A percentile compares a stretch with the other conserved stretches of the same genome.
Evolutionary conservation across 2,329 filamentous ascomycete species (phyloP).

Genomic region (Coniella vitis): DNA sequence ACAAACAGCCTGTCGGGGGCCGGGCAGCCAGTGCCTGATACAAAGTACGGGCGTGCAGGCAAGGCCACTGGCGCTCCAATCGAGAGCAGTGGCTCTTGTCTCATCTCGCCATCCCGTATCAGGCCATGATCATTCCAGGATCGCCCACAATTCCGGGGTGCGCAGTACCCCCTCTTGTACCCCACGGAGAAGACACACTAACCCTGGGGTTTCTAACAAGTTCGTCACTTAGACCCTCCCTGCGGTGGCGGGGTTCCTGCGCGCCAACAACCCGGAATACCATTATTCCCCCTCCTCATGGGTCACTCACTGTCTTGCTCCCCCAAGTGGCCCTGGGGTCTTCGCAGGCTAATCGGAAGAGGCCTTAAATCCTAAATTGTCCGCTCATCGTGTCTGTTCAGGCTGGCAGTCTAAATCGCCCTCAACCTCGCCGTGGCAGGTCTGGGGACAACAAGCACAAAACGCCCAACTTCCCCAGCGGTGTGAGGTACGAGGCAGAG

Average conservation of each 20-base stretch:
- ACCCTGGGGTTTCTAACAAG: too few relatives aligned
- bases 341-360: too few relatives aligned
- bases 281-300: not conserved
- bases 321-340: too few relatives aligned
- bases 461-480: not conserved
- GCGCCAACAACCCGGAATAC: not conserved
- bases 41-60: too few relatives aligned
- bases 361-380: too few relatives aligned
- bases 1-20: too few relatives aligned
- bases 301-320: too few relatives aligned
- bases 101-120: slow-evolving; percentile 2
- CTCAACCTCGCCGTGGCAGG: not conserved
- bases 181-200: slow-evolving; percentile 1
- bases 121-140: slow-evolving; percentile 13
- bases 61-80: too few relatives aligned
- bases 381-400: not conserved
- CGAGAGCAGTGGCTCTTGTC: not conserved
- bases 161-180: slow-evolving; percentile 1
- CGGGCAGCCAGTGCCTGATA: too few relatives aligned
- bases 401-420: not conserved
- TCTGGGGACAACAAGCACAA: not conserved
- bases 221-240: not conserved
- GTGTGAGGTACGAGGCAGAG: not conserved
- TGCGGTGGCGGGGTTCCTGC: not conserved
- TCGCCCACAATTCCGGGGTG: slow-evolving; percentile 15